Conservation (phyloP, 2,329 filamentous ascomycete species). For the Talaromyces sp. region DNA sequence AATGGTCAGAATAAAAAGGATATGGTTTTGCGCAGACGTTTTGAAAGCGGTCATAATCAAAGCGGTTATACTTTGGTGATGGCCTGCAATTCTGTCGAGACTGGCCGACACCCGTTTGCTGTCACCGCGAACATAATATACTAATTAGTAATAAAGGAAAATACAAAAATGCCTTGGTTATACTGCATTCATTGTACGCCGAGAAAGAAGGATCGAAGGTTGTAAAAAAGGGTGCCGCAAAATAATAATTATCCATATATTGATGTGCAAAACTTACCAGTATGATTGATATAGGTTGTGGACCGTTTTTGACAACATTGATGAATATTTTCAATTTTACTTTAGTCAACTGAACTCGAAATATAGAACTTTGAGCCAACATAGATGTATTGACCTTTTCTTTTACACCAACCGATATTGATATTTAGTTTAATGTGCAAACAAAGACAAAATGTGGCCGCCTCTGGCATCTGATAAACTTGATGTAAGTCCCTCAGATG, state of each 20-base stretch:
- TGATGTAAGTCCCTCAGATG: background rate
- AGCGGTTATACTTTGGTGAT: background rate
- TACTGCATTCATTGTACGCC: background rate
- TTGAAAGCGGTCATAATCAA: background rate
- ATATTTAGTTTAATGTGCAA: no score
- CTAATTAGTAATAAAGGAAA: background rate
- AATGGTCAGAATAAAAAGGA: background rate
- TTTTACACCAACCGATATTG: no score
- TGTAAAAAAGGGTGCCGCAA: background rate
- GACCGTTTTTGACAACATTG: background rate
- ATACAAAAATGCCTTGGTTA: background rate
- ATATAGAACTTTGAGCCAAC: background rate
- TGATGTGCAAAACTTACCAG: no score
- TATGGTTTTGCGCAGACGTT: background rate
- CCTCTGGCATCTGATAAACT: no score
- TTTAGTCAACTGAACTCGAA: background rate
- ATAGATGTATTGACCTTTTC: background rate
- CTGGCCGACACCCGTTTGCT: background rate
- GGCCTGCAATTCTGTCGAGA: background rate
- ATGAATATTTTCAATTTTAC: background rate
- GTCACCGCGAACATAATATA: no score
- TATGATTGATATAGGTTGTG: no score
- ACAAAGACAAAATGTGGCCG: no score
- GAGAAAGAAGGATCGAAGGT: background rate
- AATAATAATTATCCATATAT: background rate